phyloP scores from a whole-genome alignment of 78 protist species.

The slime mould (Dictyostelium discoideum) region dicty_2.7 NC_007091.3:4062001-4062500 shows the following conservation, averaged over 20 bases:
- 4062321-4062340: background rate
- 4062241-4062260: background rate
- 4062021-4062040: constrained; percentile 29
- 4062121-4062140: background rate
- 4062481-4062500: background rate
- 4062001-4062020: constrained; percentile 4
- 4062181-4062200: background rate
- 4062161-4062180: constrained; percentile 38
- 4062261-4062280: background rate
- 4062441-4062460: background rate
- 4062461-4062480: background rate
- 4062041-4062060: constrained; percentile 68
- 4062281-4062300: background rate
- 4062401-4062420: background rate
- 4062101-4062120: background rate
- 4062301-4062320: background rate
- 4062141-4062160: constrained; percentile 48
- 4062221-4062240: background rate
- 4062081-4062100: background rate
- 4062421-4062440: background rate
- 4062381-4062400: background rate
- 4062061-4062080: constrained; percentile 6
- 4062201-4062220: background rate
- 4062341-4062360: background rate
- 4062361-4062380: background rate